These are phyloP conservation scores for Dactylorhiza incarnata DNA, from an alignment of 106 monocot genomes.

Conservation along the genomic window DNA sequence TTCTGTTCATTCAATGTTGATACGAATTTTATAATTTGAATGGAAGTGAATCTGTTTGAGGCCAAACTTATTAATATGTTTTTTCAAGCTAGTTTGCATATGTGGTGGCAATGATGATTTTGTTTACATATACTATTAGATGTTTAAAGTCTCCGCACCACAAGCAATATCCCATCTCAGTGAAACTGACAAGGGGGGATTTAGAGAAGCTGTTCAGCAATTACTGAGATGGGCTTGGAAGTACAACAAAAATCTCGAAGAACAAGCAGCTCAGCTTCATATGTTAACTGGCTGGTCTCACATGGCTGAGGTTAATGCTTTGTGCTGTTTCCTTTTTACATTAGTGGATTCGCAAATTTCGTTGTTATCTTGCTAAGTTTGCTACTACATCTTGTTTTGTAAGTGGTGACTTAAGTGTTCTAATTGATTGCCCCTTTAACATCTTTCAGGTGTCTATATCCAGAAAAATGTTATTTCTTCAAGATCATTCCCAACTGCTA, in stretches of 20 bases:
- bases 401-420: neutral
- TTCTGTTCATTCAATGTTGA: neutral
- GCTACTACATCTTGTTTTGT: neutral
- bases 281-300: slow-evolving; percentile 94
- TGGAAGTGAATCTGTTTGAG: too few relatives aligned
- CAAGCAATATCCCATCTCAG: slow-evolving; percentile 29
- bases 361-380: slow-evolving; percentile 2
- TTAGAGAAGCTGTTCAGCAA: slow-evolving; percentile 62
- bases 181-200: slow-evolving; percentile 39
- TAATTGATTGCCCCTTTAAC: neutral
- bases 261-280: slow-evolving; percentile 93
- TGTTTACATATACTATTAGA: slow-evolving; percentile 23
- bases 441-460: slow-evolving; percentile 73
- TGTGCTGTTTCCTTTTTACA: neutral
- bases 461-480: slow-evolving; percentile 76
- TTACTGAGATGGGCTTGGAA: slow-evolving; percentile 88
- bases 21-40: neutral
- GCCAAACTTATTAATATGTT: neutral
- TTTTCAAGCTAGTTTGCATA: neutral
- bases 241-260: slow-evolving; percentile 92
- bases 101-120: neutral
- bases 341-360: neutral
- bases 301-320: slow-evolving; percentile 56
- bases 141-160: slow-evolving; percentile 21
- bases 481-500: slow-evolving; percentile 69